Percentiles rank a stretch among this genome's conserved stretches.
Conservation (phyloP, 176 grass and related monocot species). For the Triticum dicoccoides region DNA sequence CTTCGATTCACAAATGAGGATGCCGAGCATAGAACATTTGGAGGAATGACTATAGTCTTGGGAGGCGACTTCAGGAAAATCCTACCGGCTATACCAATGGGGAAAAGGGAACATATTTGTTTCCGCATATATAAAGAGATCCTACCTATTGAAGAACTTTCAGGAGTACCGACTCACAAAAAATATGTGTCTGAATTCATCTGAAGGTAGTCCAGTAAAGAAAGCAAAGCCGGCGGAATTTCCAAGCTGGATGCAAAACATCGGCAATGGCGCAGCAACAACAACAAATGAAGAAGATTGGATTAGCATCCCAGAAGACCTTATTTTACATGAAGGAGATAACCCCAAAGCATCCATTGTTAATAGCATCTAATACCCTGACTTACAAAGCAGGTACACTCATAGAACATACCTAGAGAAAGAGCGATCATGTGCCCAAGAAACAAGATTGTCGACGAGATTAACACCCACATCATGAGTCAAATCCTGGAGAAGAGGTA, state of each 20-base stretch:
- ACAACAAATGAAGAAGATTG: too few relatives aligned
- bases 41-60: neutral
- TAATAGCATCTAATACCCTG: neutral
- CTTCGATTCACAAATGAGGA: too few relatives aligned
- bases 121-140: neutral
- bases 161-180: neutral
- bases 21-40: neutral
- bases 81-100: neutral
- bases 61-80: neutral
- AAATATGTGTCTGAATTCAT: constrained; percentile 7
- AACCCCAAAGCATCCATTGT: neutral
- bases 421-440: too few relatives aligned
- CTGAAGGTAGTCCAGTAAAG: neutral
- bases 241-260: too few relatives aligned
- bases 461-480: too few relatives aligned
- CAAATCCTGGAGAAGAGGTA: too few relatives aligned
- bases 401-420: neutral
- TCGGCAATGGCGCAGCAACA: too few relatives aligned
- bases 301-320: too few relatives aligned
- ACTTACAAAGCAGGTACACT: neutral
- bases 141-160: constrained; percentile 7
- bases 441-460: too few relatives aligned
- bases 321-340: too few relatives aligned
- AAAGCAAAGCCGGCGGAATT: too few relatives aligned
- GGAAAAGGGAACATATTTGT: neutral